Base-by-base conservation (phyloP, 495 filamentous ascomycete species). In the Cetradonia linearis region DNA sequence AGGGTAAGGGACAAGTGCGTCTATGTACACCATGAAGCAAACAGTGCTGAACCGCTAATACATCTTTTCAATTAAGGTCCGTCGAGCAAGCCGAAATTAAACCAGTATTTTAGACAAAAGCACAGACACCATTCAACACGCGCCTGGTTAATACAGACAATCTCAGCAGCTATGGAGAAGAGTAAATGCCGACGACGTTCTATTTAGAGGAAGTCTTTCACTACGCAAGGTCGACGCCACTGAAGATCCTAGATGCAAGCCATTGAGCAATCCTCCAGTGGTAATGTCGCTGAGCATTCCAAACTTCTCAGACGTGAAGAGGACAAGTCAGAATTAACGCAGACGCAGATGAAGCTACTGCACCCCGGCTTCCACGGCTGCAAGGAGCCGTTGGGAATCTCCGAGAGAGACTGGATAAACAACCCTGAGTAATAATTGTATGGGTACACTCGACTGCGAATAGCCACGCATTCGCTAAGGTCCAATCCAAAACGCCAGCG, bases 361-460 rank as follows among this genome's bases (percentile, higher is more conserved):
- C 50, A 54, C 50, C 30, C 33, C 50, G n/a, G 9, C 50, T 34
- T 23, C 50, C 18, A n/a, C 30, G 28, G 31, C 18, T 34, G 50
- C 28, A 54, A 9, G 31, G 30, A 34, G 28, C 49, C 30, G 27
- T 33, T 31, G n/a, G 30, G 18, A 33, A 31, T 8, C 28, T 16
- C 9, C 18, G 18, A 46, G 13, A n/a, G 18, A 16, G 42, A n/a
- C n/a, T n/a, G n/a, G n/a, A n/a, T n/a, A n/a, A n/a, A n/a, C n/a
- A n/a, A n/a, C n/a, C n/a, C n/a, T n/a, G n/a, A n/a, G n/a, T n/a
- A n/a, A n/a, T n/a, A n/a, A n/a, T n/a, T n/a, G n/a, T n/a, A n/a
- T n/a, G n/a, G n/a, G n/a, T n/a, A n/a, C n/a, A n/a, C n/a, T n/a
- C 48, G 9, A 50, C 47, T 49, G 47, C 47, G 23, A 40, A 40